Evolutionary conservation across 2,329 filamentous ascomycete genomes (phyloP).

Genomic region (Phyllosticta citrichinensis): DNA sequence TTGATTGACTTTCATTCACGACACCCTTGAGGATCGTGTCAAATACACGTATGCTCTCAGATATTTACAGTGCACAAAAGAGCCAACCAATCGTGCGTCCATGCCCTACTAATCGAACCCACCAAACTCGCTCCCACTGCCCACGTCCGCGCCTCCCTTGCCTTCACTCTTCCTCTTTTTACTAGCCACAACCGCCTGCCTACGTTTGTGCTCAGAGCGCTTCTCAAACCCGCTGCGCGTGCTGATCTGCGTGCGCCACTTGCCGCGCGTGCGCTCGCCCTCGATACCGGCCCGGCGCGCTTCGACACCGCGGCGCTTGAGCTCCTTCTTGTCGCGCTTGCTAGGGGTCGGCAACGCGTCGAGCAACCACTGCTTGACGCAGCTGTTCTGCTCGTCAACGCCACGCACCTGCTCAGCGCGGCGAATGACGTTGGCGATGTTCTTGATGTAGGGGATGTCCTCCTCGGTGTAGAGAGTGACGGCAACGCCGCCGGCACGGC

Average conservation of each 20-base stretch:
- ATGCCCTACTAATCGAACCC: constrained; percentile 26
- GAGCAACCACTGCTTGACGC: constrained; percentile 61
- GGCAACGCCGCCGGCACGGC: constrained; percentile 75
- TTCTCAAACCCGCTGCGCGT: constrained; percentile 71
- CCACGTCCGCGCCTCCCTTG: constrained; percentile 14
- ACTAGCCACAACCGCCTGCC: constrained; percentile 36
- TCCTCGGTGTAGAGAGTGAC: constrained; percentile 95
- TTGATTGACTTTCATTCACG: no score
- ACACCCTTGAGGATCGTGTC: no score
- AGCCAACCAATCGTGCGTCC: neutral
- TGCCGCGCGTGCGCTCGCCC: constrained; percentile 18
- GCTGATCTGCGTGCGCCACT: constrained; percentile 54
- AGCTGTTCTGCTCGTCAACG: constrained; percentile 32
- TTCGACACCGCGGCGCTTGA: constrained; percentile 76
- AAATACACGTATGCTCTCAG: neutral
- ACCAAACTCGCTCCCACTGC: constrained; percentile 29
- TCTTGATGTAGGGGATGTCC: constrained; percentile 81
- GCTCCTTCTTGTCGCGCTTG: constrained; percentile 72
- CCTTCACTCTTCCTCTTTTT: constrained; percentile 18
- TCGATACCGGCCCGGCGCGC: constrained; percentile 45
- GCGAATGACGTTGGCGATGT: constrained; percentile 85
- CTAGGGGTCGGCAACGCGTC: constrained; percentile 74
- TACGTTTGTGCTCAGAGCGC: constrained; percentile 55
- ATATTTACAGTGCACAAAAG: neutral
- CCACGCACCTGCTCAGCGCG: constrained; percentile 62